Evolutionary conservation across 1,284 basidiomycete species (phyloP).

Genomic region (Agroathelia rolfsii): DNA sequence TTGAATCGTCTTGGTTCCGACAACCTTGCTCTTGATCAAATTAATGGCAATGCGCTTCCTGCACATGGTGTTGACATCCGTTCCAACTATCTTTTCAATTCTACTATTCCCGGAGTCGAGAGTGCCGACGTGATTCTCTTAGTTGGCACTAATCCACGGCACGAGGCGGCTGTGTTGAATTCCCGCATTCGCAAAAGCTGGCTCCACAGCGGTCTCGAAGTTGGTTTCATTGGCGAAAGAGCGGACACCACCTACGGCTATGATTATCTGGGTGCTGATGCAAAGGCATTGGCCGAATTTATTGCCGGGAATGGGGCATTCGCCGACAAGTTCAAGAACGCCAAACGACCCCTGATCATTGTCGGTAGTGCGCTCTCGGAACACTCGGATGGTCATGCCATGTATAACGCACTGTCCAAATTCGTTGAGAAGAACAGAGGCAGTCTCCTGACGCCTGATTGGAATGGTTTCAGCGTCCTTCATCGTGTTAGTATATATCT

Average conservation of each 20-base stretch:
- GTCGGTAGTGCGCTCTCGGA: slow-evolving; percentile 85
- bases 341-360: slow-evolving; percentile 91
- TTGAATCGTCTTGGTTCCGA: slow-evolving; percentile 93
- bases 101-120: slow-evolving; percentile 88
- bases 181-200: slow-evolving; percentile 94
- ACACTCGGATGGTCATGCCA: slow-evolving; percentile 77
- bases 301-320: slow-evolving; percentile 73
- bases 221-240: slow-evolving; percentile 86
- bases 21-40: slow-evolving; percentile 80
- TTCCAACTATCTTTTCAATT: slow-evolving; percentile 96
- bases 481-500: slow-evolving; percentile 60
- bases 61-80: slow-evolving; percentile 85
- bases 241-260: slow-evolving; percentile 92
- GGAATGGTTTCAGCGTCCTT: slow-evolving; percentile 93
- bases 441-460: slow-evolving; percentile 77
- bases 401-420: slow-evolving; percentile 72
- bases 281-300: slow-evolving; percentile 75
- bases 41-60: slow-evolving; percentile 57
- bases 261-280: slow-evolving; percentile 79
- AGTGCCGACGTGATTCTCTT: slow-evolving; percentile 90
- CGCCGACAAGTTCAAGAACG: slow-evolving; percentile 80
- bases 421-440: slow-evolving; percentile 74
- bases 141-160: slow-evolving; percentile 94
- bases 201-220: slow-evolving; percentile 77
- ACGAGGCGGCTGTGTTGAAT: slow-evolving; percentile 97